Conservation (phyloP, 2,329 filamentous ascomycete species). For the Fusarium transvaalense region DNA sequence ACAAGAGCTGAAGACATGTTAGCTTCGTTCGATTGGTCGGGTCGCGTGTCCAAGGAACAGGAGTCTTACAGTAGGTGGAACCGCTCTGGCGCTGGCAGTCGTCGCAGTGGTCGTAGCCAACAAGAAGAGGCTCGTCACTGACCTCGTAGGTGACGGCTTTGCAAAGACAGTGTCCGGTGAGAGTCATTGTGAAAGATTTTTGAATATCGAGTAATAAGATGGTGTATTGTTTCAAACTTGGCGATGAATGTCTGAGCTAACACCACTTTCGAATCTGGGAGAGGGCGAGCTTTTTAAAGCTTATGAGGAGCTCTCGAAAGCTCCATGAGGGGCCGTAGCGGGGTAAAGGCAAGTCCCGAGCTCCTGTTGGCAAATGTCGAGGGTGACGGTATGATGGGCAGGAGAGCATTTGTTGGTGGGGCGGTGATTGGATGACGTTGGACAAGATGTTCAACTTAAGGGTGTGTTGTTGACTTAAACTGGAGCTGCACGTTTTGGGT, state of each 20-base stretch:
- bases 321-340: slow-evolving; percentile 45
- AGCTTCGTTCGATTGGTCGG: background rate
- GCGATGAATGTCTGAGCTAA: slow-evolving; percentile 6
- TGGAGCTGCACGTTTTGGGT: slow-evolving; percentile 27
- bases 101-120: slow-evolving; percentile 78
- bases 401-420: slow-evolving; percentile 45
- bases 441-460: slow-evolving; percentile 27
- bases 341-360: slow-evolving; percentile 47
- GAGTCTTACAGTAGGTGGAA: slow-evolving; percentile 73
- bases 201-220: slow-evolving; percentile 2
- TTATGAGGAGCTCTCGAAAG: slow-evolving; percentile 41
- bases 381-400: slow-evolving; percentile 34
- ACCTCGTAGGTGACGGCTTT: slow-evolving; percentile 77
- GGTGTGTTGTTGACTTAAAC: slow-evolving; percentile 25
- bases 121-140: slow-evolving; percentile 65
- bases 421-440: slow-evolving; percentile 50
- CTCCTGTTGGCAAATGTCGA: slow-evolving; percentile 25
- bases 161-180: slow-evolving; percentile 78
- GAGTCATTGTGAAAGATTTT: slow-evolving; percentile 65
- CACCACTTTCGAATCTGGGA: background rate
- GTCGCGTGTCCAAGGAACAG: background rate
- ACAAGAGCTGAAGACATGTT: slow-evolving; percentile 67
- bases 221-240: slow-evolving; percentile 16
- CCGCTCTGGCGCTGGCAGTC: slow-evolving; percentile 79
- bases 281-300: slow-evolving; percentile 17